Base-by-base conservation (phyloP, 2,329 filamentous ascomycete genomes). In the Uncinocarpus reesii region DNA sequence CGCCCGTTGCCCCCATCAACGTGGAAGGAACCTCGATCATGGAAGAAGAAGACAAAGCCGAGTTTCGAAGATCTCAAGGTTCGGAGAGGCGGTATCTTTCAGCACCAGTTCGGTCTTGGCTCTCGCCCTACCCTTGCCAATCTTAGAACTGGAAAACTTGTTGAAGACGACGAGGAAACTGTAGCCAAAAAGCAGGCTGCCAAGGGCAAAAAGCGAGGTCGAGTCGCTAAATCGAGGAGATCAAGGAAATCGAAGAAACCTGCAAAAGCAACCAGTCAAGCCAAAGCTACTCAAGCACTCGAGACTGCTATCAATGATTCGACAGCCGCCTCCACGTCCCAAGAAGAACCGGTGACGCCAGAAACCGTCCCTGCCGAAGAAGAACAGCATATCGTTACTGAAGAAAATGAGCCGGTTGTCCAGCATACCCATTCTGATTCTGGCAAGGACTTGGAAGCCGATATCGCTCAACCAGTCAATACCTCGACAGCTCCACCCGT, bases 271-370 rank as follows among this genome's bases (percentile, higher is more conserved):
- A 29, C 38, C 43, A 53, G 46, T 45, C 31, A 32, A 48, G 43
- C 47, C 51, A 52, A 50, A 40, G 48, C 52, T 23, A 41, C 37
- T 15, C 24, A 48, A 26, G 46, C 50, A 13, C 18, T 45, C 18
- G 48, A 50, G 35, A 47, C 43, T 7, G 42, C 48, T n/a, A 53
- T 52, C 41, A 54, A 57, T n/a, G 48, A 50, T 23, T 53, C 55
- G 7, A 53, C 42, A 24, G 46, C 55, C 20, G 51, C 54, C 40
- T 52, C 53, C n/a, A 47, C 50, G 36, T 55, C 52, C 29, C 42
- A 43, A 20, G 48, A 53, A 24, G 51, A 52, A 26, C 26, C 47
- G 31, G 40, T 28, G n/a, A 37, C 47, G 7, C 44, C 46, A 20
- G 53, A 50, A 15, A 41, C 23, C 26, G 34, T 47, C 16, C 42